phyloP scores from a whole-genome alignment of 2,329 filamentous ascomycete species.

The Aspergillus texensis region DNA sequence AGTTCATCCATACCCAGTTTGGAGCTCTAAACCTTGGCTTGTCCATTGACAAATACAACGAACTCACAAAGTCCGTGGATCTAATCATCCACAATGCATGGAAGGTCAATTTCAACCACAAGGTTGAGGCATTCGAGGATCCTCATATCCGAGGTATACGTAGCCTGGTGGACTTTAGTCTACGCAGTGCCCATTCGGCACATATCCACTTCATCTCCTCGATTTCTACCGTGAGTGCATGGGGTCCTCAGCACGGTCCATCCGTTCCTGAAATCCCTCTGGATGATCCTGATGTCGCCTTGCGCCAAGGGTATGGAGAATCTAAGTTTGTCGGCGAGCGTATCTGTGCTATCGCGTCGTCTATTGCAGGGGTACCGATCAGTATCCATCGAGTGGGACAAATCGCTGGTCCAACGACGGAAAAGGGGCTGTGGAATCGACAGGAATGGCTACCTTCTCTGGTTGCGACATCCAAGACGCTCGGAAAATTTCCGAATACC shows the following conservation, averaged over 20 bases:
- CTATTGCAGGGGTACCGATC: conserved; percentile 20
- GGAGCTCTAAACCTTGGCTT: conserved; percentile 24
- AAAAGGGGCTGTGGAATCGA: conserved; percentile 57
- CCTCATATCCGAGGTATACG: conserved; percentile 28
- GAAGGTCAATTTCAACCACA: conserved; percentile 36
- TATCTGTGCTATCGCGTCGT: conserved; percentile 42
- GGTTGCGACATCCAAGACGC: conserved; percentile 54
- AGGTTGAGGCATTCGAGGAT: conserved; percentile 27
- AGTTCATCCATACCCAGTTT: conserved; percentile 28
- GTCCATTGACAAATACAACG: conserved; percentile 10
- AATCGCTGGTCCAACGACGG: conserved; percentile 32
- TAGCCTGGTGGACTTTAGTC: conserved; percentile 29
- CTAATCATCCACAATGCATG: conserved; percentile 36
- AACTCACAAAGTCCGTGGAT: conserved; percentile 17
- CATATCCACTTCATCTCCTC: conserved; percentile 28
- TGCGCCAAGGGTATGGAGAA: conserved; percentile 34
- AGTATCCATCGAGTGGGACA: conserved; percentile 38
- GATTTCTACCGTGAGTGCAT: conserved; percentile 25
- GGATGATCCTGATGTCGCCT: neutral
- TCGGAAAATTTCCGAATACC: conserved; percentile 50
- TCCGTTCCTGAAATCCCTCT: conserved; percentile 17
- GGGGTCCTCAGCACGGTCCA: conserved; percentile 26
- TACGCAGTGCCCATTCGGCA: neutral
- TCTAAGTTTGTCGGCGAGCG: conserved; percentile 46
- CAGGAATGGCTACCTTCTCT: conserved; percentile 50